Conservation (phyloP, 495 filamentous ascomycete species). For the Cladorrhinum samala region DNA sequence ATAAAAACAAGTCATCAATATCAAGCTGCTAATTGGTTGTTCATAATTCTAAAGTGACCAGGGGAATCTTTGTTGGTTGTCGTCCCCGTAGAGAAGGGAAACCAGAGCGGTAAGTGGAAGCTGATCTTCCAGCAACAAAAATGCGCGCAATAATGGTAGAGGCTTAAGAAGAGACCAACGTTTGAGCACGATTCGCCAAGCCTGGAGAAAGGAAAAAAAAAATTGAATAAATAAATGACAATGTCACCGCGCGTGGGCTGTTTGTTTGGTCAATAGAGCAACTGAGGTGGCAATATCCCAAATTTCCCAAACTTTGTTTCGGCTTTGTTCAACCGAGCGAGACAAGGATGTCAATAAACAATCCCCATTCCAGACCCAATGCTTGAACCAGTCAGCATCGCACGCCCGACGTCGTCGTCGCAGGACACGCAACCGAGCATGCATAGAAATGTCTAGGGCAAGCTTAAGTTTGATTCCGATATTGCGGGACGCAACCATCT, state of each 20-base stretch:
- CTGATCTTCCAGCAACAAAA: neutral
- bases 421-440: neutral
- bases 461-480: conserved; percentile 4
- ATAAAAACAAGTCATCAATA: neutral
- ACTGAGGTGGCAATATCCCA: neutral
- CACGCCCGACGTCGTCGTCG: neutral
- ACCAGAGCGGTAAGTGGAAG: no score
- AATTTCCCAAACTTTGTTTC: neutral
- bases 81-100: no score
- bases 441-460: conserved; percentile 2
- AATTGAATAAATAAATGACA: no score
- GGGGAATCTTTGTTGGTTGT: no score
- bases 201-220: neutral
- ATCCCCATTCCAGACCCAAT: neutral
- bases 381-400: neutral
- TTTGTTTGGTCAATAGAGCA: neutral
- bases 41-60: no score
- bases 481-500: conserved; percentile 6
- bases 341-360: no score
- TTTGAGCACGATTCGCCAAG: neutral
- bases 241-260: neutral
- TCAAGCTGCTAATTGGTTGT: neutral
- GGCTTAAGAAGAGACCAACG: neutral
- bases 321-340: neutral
- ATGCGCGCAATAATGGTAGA: neutral